Evolutionary conservation across 306 rosid genomes (phyloP).

Genomic region (Dalbergia cochinchinensis): DNA sequence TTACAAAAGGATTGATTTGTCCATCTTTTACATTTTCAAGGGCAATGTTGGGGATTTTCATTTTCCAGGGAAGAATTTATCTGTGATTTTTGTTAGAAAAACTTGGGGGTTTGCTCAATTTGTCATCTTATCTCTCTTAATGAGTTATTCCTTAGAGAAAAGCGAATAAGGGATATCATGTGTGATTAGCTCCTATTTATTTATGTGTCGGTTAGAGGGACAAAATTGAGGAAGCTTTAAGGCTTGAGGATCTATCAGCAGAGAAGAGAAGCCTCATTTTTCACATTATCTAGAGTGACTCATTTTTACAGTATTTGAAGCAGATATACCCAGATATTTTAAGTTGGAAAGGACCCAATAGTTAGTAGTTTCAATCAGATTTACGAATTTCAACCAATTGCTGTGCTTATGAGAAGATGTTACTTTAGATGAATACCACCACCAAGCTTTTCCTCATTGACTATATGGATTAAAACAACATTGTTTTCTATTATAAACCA

Average conservation of each 20-base stretch:
- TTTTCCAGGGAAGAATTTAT: no score
- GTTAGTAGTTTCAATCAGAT: conserved; percentile 8
- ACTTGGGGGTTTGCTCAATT: no score
- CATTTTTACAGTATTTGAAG: conserved; percentile 95
- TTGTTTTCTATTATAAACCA: no score
- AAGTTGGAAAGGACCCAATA: conserved; percentile 6
- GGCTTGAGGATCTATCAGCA: conserved; percentile 93
- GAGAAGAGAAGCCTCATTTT: conserved; percentile 90
- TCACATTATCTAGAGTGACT: conserved; percentile 99
- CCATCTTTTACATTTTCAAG: no score
- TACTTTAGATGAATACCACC: no score
- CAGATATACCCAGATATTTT: conserved; percentile 86
- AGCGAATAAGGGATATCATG: conserved; percentile 16
- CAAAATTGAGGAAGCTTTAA: conserved; percentile 91
- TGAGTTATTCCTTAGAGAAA: neutral
- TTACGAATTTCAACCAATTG: conserved; percentile 1
- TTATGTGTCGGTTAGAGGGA: conserved; percentile 71
- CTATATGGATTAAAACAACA: neutral
- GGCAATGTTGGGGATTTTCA: no score
- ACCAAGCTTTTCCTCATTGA: no score
- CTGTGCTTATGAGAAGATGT: neutral
- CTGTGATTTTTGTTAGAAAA: no score
- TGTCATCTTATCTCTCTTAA: neutral
- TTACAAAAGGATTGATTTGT: no score
- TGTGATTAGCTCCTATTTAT: conserved; percentile 36